phyloP scores from a whole-genome alignment of 371 early-diverging fungal species.

The Mortierella polycephala region DNA sequence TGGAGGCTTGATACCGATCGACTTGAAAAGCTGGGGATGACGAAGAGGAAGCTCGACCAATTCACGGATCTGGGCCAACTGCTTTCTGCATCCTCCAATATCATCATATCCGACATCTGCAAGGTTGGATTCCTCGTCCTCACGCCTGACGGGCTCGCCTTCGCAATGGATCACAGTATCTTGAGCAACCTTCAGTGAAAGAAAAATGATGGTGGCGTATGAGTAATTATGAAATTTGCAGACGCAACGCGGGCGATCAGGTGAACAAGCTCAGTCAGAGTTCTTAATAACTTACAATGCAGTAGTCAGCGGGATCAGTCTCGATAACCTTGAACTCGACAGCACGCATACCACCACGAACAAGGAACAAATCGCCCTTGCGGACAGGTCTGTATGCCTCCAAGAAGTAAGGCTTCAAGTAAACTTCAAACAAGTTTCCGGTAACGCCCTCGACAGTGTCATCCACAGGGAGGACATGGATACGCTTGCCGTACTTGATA shows the following conservation, averaged over 20 bases:
- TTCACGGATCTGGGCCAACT: slow-evolving; percentile 99
- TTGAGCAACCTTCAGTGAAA: slow-evolving; percentile 78
- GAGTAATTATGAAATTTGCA: neutral
- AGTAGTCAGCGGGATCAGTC: slow-evolving; percentile 94
- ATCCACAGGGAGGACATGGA: slow-evolving; percentile 98
- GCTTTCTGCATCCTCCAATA: slow-evolving; percentile 99
- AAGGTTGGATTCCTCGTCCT: slow-evolving; percentile 96
- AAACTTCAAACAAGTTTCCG: slow-evolving; percentile 97
- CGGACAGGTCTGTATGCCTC: slow-evolving; percentile 97
- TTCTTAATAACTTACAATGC: slow-evolving; percentile 81
- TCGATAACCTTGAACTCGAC: slow-evolving; percentile 99
- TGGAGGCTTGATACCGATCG: slow-evolving; percentile 99
- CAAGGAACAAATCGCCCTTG: slow-evolving; percentile 95
- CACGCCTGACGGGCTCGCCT: slow-evolving; percentile 98
- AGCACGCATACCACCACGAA: slow-evolving; percentile 97
- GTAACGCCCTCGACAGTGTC: slow-evolving; percentile 98
- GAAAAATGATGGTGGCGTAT: neutral
- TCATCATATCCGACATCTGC: slow-evolving; percentile 99
- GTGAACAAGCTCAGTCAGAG: neutral
- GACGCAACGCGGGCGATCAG: too few species aligned
- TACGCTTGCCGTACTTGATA: slow-evolving; percentile 95
- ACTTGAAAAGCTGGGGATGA: slow-evolving; percentile 97
- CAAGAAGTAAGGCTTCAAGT: slow-evolving; percentile 97
- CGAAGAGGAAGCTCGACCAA: slow-evolving; percentile 98
- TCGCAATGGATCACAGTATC: slow-evolving; percentile 99